These are phyloP conservation scores for Nitzschia inconspicua DNA, from an alignment of 108 stramenopile genomes.

Conservation along the genomic window DNA sequence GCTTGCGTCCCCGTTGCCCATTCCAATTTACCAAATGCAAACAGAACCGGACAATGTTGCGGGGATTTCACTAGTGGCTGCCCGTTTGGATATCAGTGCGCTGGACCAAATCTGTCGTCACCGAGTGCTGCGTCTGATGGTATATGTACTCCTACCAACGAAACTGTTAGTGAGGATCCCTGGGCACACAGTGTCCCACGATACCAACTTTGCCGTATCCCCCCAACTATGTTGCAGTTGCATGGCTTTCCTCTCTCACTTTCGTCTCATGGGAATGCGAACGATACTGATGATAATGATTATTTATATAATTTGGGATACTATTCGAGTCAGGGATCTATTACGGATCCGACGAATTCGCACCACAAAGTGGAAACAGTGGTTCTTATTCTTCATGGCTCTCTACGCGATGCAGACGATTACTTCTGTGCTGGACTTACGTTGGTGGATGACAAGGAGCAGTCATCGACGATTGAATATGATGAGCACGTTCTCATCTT, in stretches of 20 bases:
- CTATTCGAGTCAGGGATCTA: slow-evolving; percentile 19
- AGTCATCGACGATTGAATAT: too few relatives aligned
- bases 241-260: slow-evolving; percentile 20
- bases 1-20: slow-evolving; percentile 27
- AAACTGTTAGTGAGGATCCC: neutral
- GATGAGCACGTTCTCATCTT: slow-evolving; percentile 39
- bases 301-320: slow-evolving; percentile 7
- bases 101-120: neutral
- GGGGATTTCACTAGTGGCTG: slow-evolving; percentile 25
- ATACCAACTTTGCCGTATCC: slow-evolving; percentile 26
- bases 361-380: neutral
- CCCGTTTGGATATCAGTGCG: slow-evolving; percentile 33
- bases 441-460: slow-evolving; percentile 21
- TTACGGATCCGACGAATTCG: neutral
- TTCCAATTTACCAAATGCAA: neutral
- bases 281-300: slow-evolving; percentile 1
- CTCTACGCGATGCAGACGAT: slow-evolving; percentile 58
- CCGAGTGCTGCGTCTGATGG: neutral
- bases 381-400: slow-evolving; percentile 71
- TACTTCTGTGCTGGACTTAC: slow-evolving; percentile 65
- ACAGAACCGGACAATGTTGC: slow-evolving; percentile 22
- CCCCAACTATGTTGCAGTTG: neutral
- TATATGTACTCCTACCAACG: slow-evolving; percentile 4
- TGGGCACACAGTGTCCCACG: slow-evolving; percentile 12
- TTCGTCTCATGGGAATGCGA: neutral